Percentiles rank a stretch among this genome's conserved stretches.
Evolutionary conservation across 2,329 filamentous ascomycete genomes (phyloP).

Genomic region (Purpureocillium lavendulum): DNA sequence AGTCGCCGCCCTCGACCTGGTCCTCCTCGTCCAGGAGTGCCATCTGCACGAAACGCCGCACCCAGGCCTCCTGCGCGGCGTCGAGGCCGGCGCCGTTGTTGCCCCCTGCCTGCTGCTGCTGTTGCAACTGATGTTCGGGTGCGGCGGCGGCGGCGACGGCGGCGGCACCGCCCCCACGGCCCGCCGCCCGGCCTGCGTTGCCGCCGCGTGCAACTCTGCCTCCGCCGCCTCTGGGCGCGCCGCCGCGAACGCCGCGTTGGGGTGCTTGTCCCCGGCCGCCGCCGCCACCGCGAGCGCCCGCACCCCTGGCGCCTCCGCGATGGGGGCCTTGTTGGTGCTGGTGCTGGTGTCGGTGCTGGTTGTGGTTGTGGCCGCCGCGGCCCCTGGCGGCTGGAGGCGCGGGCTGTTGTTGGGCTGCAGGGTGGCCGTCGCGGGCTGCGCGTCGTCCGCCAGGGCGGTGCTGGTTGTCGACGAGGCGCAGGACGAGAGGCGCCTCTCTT

Average conservation of each 20-base stretch:
- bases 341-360: not conserved
- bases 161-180: conserved; percentile 1
- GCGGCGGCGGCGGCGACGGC: not conserved
- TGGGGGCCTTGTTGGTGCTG: not conserved
- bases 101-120: conserved; percentile 5
- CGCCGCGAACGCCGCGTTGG: not conserved
- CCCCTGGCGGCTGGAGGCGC: not conserved
- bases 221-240: not conserved
- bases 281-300: not conserved
- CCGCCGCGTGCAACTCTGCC: not conserved
- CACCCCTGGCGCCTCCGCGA: not conserved
- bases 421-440: conserved; percentile 8
- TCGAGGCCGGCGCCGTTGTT: conserved; percentile 26
- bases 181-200: not conserved
- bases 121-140: conserved; percentile 1
- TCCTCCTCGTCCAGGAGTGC: conserved; percentile 46
- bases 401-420: not conserved
- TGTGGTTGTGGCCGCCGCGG: not conserved
- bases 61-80: conserved; percentile 41
- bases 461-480: conserved; percentile 39
- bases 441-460: conserved; percentile 17
- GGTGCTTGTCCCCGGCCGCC: not conserved
- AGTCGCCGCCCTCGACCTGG: conserved; percentile 32
- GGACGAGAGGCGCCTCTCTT: conserved; percentile 47
- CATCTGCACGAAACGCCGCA: conserved; percentile 45